Base-by-base conservation (phyloP, 352 stramenopile species). In the Phytophthora hybrid region DNA sequence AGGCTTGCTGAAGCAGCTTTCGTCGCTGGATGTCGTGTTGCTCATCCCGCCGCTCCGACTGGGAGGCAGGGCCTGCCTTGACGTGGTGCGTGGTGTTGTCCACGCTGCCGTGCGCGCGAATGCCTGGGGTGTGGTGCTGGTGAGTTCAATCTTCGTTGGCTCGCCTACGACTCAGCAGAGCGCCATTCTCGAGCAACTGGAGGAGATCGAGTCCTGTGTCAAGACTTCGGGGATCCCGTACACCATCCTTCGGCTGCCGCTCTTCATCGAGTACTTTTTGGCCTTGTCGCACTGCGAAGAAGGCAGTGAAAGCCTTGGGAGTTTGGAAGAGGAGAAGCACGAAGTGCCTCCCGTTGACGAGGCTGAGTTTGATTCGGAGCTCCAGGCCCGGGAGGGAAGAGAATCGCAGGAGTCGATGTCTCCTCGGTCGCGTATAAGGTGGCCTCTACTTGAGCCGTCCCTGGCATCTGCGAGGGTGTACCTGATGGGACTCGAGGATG, bases 201-300 rank as follows among this genome's bases (percentile, higher is more conserved):
- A 81, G 47, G 83, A 88, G 52, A 87, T 93, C 62, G 88, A 95
- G 49, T 73, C 72, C 53, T 84, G 80, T 29, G 66, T 95, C 19
- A 89, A 91, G 63, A 76, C 59, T 6, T 89, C 85, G 21, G 84
- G 82, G 1, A 76, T 93, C 54, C 68, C 85, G 44, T 91, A 85
- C 52, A 78, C 74, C 52, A 90, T 93, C 59, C 53, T 93, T 52
- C 82, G 88, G 0, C 67, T 95, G 18, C 88, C 88, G 37, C 41
- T 95, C 34, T 92, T 95, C 31, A 92, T 93, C 77, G 88, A 95
- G 74, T 95, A 93, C 65, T 93, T 95, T 39, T 46, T 91, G 37
- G 76, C 86, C 2, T 71, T 94, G 0, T 84, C 76, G 21, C 29
- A 70, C 51, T 68, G 63, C 3, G 67, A 80, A 3, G 65, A 75